Evolutionary conservation across 306 rosid species (phyloP).

Genomic region (Quercus agrifolia): DNA sequence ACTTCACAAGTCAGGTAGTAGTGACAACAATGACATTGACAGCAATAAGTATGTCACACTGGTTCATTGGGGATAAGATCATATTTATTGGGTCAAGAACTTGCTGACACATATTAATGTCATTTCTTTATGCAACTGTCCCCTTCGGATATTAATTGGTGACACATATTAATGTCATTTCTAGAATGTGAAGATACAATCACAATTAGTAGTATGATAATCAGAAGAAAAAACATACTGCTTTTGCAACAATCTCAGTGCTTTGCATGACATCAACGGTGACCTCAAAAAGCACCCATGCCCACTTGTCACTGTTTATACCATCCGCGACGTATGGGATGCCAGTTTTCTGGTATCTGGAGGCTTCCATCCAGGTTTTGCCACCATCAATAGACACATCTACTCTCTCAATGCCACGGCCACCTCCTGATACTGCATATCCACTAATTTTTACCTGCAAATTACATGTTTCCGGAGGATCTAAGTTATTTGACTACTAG

Average conservation of each 20-base stretch:
- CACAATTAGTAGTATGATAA: background rate
- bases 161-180: no score
- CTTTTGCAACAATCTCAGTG: constrained; percentile 84
- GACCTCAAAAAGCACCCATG: constrained; percentile 91
- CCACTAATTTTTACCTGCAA: constrained; percentile 76
- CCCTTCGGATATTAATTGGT: no score
- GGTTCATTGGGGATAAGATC: no score
- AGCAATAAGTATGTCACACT: no score
- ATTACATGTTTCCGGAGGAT: constrained; percentile 4
- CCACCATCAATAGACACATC: constrained; percentile 92
- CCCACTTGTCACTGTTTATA: constrained; percentile 80
- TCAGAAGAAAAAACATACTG: constrained; percentile 48
- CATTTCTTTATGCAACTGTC: no score
- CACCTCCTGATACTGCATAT: constrained; percentile 89
- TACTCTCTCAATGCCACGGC: constrained; percentile 91
- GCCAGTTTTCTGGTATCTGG: constrained; percentile 59
- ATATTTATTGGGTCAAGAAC: no score
- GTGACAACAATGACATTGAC: no score
- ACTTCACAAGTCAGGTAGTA: no score
- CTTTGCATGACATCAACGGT: constrained; percentile 46
- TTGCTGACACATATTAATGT: no score
- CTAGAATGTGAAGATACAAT: background rate
- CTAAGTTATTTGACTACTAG: background rate
- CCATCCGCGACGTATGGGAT: constrained; percentile 54
- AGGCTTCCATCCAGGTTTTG: constrained; percentile 79